Base-by-base conservation (phyloP, 495 filamentous ascomycete species). In the Talaromyces adpressus region DNA sequence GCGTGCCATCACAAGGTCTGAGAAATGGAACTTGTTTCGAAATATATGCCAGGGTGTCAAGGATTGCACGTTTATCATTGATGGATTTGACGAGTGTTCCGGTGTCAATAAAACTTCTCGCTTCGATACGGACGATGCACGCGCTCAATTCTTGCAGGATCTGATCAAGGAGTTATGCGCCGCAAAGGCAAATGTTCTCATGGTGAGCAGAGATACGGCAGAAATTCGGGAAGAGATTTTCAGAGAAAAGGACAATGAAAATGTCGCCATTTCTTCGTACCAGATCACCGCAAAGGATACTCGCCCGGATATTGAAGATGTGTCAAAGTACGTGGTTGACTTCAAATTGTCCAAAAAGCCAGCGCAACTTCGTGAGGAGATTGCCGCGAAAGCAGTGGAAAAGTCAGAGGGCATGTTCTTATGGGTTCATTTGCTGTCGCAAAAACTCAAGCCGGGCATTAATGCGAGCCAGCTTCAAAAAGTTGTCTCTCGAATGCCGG, bases 31-130 rank as follows among this genome's bases (percentile, higher is more conserved):
- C 36, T 47, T 59, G 18, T 68, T 63, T 18, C 56, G 57, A 23
- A 51, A 4, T 30, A 45, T 73, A 25, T 25, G 32, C 20, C 30
- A 47, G 56, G 53, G 36, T 14, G 39, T 71, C 16, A 6, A 64
- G 20, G 30, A 27, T 25, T 61, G 49, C 34, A 67, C 63, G 25
- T 63, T 72, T 29, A 49, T 72, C 18, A 22, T 72, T 1, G 70
- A 72, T 25, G 70, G 70, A 6, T 64, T 72, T 27, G 70, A 72
- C 49, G 70, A 72, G 57, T 72, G 70, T 41, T 34, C 57, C 22
- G 62, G 62, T 7, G 60, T 65, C 36, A 63, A 70, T 49, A 53
- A 62, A 16, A 47, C 51, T 16, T 34, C 59, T 30, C 68, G 49
- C 20, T 58, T 25, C 25, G 63, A 61, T 23, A 62, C 51, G 3